Conservation (phyloP, 306 rosid genomes). For the Quercus gilva region DNA sequence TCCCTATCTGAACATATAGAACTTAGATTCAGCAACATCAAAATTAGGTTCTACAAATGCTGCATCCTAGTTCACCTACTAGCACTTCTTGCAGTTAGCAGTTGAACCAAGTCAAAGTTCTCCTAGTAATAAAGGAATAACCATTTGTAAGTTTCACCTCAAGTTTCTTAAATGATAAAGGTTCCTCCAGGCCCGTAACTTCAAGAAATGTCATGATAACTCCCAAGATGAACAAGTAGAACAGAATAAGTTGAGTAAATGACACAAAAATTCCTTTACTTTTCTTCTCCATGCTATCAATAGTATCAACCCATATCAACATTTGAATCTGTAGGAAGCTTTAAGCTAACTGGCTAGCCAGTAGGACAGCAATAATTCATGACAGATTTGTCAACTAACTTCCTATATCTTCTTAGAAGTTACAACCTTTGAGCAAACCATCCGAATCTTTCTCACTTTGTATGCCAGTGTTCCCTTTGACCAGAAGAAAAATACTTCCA, state of each 20-base stretch:
- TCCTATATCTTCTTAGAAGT: too few species aligned
- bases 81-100: conserved; percentile 67
- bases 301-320: conserved; percentile 48
- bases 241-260: too few species aligned
- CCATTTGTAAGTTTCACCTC: conserved; percentile 83
- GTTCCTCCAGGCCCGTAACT: conserved; percentile 63
- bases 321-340: conserved; percentile 59
- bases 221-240: conserved; percentile 56
- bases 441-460: conserved; percentile 49
- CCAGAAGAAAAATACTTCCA: conserved; percentile 66
- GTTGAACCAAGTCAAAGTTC: conserved; percentile 80
- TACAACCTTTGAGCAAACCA: background rate
- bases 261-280: too few species aligned
- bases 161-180: conserved; percentile 60
- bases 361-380: conserved; percentile 62
- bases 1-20: conserved; percentile 50
- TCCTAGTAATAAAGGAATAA: conserved; percentile 33
- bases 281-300: background rate
- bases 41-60: conserved; percentile 85
- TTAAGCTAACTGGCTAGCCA: conserved; percentile 68
- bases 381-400: too few species aligned
- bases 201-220: conserved; percentile 57
- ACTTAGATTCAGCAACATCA: conserved; percentile 78
- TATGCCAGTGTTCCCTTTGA: conserved; percentile 43
- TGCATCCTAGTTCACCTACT: conserved; percentile 81